A percentile compares a stretch with the other conserved stretches of the same genome.
Conservation (phyloP, 345 rosid species). For the Eucalyptus tenuipes region DNA sequence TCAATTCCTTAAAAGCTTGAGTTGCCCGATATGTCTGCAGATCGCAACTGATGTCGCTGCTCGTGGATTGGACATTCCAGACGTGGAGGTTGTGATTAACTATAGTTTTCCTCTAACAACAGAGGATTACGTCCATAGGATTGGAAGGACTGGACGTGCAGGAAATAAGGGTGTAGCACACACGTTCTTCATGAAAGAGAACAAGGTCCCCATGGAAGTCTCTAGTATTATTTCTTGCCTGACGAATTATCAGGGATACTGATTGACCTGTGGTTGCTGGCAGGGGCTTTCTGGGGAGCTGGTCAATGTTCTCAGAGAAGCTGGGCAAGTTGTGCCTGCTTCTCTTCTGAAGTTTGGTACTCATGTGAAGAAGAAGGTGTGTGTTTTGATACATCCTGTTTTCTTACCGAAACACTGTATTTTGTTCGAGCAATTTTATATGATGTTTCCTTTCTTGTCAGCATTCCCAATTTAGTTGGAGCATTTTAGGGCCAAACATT, state of each 20-base stretch:
- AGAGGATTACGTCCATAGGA: slow-evolving; percentile 93
- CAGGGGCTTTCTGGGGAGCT: slow-evolving; percentile 95
- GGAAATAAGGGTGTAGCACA: slow-evolving; percentile 97
- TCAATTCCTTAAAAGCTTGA: not conserved
- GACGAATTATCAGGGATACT: not conserved
- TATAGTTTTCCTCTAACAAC: slow-evolving; percentile 89
- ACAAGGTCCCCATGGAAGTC: slow-evolving; percentile 35
- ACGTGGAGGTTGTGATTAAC: slow-evolving; percentile 95
- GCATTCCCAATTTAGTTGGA: not conserved
- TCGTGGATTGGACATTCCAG: slow-evolving; percentile 88
- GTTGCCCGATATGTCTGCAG: slow-evolving; percentile 10
- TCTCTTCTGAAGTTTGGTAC: slow-evolving; percentile 85
- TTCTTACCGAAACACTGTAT: not conserved
- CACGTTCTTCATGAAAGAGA: slow-evolving; percentile 80
- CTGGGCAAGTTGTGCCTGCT: slow-evolving; percentile 76
- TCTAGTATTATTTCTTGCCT: not conserved
- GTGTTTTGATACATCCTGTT: not conserved
- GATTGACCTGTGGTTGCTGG: not conserved
- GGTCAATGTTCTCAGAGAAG: slow-evolving; percentile 86
- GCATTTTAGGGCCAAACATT: not conserved
- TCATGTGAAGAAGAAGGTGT: slow-evolving; percentile 88
- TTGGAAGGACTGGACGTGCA: slow-evolving; percentile 95
- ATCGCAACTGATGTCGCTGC: slow-evolving; percentile 99
- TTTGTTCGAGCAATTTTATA: not conserved
- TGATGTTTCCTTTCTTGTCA: not conserved